phyloP scores from a whole-genome alignment of 2,329 filamentous ascomycete species.

The Ophiosphaerella korrae region DNA sequence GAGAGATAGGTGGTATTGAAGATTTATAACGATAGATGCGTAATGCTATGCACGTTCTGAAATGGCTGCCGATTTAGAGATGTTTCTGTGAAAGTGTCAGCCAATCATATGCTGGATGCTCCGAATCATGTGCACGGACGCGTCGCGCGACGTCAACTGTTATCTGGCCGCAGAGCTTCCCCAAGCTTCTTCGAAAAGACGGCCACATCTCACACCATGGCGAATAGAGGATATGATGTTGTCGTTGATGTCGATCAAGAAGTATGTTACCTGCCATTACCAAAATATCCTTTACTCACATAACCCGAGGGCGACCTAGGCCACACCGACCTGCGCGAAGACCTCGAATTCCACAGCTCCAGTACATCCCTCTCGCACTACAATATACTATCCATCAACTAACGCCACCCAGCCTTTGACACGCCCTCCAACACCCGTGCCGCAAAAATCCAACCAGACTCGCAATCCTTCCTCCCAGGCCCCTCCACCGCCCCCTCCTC shows the following conservation, averaged over 20 bases:
- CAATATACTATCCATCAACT: not conserved
- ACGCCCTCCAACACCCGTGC: slow-evolving; percentile 57
- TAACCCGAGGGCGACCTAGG: slow-evolving; percentile 83
- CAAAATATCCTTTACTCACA: slow-evolving; percentile 15
- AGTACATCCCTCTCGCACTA: slow-evolving; percentile 51
- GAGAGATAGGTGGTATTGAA: not conserved
- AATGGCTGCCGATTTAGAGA: no score
- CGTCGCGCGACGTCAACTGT: slow-evolving; percentile 37
- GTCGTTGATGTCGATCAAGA: slow-evolving; percentile 98
- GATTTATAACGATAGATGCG: not conserved
- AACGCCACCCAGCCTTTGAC: slow-evolving; percentile 66
- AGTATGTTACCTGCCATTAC: slow-evolving; percentile 56
- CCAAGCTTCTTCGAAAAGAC: slow-evolving; percentile 20
- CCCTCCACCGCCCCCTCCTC: slow-evolving; percentile 33
- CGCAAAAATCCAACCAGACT: slow-evolving; percentile 52
- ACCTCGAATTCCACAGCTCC: slow-evolving; percentile 98
- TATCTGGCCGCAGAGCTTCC: slow-evolving; percentile 40
- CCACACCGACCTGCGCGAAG: slow-evolving; percentile 96
- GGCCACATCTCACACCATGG: slow-evolving; percentile 57
- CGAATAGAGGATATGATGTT: slow-evolving; percentile 91
- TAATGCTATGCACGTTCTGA: not conserved
- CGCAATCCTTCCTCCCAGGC: slow-evolving; percentile 46
- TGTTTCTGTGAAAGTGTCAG: not conserved
- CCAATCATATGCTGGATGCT: slow-evolving; percentile 25
- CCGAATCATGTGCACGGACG: slow-evolving; percentile 29